Percentiles rank a stretch among this genome's conserved stretches.
Conservation (phyloP, 805 yeast genomes). For the Saturnispora ahearnii region DNA sequence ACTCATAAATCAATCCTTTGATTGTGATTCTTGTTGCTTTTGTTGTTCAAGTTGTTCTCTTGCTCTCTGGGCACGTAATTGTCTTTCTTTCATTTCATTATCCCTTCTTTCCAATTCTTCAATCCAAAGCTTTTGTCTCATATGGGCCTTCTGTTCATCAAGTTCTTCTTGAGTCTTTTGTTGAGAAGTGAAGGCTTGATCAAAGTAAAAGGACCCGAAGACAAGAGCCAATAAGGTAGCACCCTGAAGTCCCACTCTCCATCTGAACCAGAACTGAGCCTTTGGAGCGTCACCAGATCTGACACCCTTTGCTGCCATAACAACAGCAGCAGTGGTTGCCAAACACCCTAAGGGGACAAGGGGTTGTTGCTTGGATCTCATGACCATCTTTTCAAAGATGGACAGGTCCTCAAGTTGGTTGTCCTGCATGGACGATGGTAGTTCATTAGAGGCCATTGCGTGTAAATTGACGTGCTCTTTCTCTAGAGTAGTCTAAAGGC, state of each 20-base stretch:
- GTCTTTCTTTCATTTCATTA: slow-evolving; percentile 56
- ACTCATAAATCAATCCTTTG: too few relatives aligned
- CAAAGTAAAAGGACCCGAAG: slow-evolving; percentile 67
- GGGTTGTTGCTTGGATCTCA: slow-evolving; percentile 76
- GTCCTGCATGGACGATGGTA: slow-evolving; percentile 44
- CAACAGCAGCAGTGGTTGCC: slow-evolving; percentile 73
- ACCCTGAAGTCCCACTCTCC: slow-evolving; percentile 84
- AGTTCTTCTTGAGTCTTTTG: slow-evolving; percentile 52
- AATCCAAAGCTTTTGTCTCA: slow-evolving; percentile 82
- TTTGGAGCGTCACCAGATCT: slow-evolving; percentile 60
- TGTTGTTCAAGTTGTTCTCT: slow-evolving; percentile 25
- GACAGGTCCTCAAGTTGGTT: slow-evolving; percentile 41
- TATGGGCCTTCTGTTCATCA: slow-evolving; percentile 68
- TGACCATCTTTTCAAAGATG: slow-evolving; percentile 47
- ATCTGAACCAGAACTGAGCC: slow-evolving; percentile 82
- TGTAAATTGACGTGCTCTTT: neutral
- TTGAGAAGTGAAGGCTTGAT: slow-evolving; percentile 34
- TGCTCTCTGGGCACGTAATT: slow-evolving; percentile 56
- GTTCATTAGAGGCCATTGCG: slow-evolving; percentile 29
- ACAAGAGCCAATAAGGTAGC: slow-evolving; percentile 75
- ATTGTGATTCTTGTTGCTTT: neutral
- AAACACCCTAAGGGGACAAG: slow-evolving; percentile 77
- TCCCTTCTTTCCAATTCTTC: slow-evolving; percentile 87
- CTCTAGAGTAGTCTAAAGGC: slow-evolving; percentile 52
- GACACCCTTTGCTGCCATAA: slow-evolving; percentile 68